A percentile compares a stretch with the other conserved stretches of the same genome.
Conservation (phyloP, 768 basidiomycete species). For the Xerocomellus dryophilus region DNA sequence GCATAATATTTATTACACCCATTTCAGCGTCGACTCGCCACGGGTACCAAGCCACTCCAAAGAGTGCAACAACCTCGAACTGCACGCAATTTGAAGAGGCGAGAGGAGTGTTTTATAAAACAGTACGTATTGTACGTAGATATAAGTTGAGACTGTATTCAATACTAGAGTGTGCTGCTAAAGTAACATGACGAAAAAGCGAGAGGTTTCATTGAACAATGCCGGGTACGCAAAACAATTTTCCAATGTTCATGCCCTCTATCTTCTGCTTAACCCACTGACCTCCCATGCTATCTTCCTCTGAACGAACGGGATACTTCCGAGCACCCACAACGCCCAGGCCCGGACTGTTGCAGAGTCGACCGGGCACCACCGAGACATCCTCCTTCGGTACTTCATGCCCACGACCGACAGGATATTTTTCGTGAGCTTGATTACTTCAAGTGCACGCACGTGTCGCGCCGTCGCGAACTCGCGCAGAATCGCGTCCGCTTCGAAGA, state of each 20-base stretch:
- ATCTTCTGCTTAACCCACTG: constrained; percentile 24
- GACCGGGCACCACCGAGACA: constrained; percentile 26
- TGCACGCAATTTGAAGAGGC: too few relatives aligned
- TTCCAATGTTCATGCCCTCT: neutral
- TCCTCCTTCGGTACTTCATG: constrained; percentile 15
- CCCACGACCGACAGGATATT: constrained; percentile 25
- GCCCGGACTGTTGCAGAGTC: constrained; percentile 28
- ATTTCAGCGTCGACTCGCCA: too few relatives aligned
- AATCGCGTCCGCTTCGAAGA: constrained; percentile 27
- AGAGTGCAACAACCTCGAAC: too few relatives aligned
- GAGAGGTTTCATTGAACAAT: neutral
- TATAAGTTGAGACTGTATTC: neutral
- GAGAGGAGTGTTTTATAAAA: neutral
- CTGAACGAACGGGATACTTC: constrained; percentile 15
- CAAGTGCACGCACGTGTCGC: constrained; percentile 27
- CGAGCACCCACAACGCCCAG: constrained; percentile 22
- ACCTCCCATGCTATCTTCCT: constrained; percentile 17
- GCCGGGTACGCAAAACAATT: neutral
- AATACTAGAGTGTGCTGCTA: neutral
- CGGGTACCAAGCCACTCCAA: neutral
- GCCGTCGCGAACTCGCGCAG: constrained; percentile 35
- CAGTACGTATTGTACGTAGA: neutral
- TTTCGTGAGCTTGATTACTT: constrained; percentile 43
- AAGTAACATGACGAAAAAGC: neutral
- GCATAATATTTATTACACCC: too few relatives aligned